Base-by-base conservation (phyloP, 2,329 filamentous ascomycete species). In the Diplodia sapinea region DNA sequence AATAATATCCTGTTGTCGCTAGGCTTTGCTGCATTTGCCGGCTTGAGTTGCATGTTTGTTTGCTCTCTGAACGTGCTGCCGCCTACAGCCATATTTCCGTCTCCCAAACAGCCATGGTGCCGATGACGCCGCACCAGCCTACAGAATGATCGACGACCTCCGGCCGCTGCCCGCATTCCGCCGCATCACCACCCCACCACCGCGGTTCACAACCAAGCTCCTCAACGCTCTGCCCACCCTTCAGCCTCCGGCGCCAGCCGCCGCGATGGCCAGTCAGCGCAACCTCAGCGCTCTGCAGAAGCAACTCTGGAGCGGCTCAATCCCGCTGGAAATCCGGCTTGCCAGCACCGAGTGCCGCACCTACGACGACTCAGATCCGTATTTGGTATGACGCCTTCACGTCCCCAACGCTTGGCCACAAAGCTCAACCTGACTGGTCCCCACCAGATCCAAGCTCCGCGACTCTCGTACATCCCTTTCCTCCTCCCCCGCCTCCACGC, bases 391-490 rank as follows among this genome's bases (percentile, higher is more conserved):
- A 72, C 43, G 33, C 51, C 36, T 17, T 50, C 47, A 59, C 38
- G 26, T 36, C 56, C 33, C n/a, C 36, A 61, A 33, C 40, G 17
- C 63, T n/a, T 33, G 17, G 43, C 20, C 26, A 50, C 38, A 13
- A 52, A 7, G 23, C 9, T 23, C 40, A 8, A 9, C n/a, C 52
- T 66, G n/a, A 50, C 40, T 3, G 36, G 12, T 47, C 5, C 12
- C 52, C 20, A 50, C 15, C 70, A 88, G 83, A 83, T 91, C 69
- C 85, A 87, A 56, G 85, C 84, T 66, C 87, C 88, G 6, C 86
- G 90, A 31, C 79, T 92, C 43, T 90, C 88, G 11, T 92, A 92
- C 79, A 82, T 92, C 0, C 87, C 88, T 6, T 85, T 91, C 57
- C 82, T 91, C 31, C 82, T 91, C 3, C 84, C 86, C 17, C 85